A percentile compares a stretch with the other conserved stretches of the same genome.
These are phyloP conservation scores for Termitomyces sp. DNA, from an alignment of 768 basidiomycete species.

Conservation along the genomic window DNA sequence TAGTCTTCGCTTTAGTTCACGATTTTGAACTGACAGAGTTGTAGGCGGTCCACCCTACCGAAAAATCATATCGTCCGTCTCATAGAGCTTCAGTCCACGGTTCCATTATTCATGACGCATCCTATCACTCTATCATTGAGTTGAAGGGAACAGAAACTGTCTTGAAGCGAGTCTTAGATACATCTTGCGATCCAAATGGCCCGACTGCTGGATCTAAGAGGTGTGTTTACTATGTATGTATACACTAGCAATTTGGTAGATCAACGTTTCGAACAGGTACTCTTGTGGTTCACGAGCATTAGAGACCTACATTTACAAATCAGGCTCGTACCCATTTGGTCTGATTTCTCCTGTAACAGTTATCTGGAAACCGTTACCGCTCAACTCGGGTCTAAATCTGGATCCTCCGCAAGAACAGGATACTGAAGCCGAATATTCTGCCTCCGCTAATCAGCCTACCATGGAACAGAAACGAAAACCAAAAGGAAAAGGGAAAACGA, in stretches of 20 bases:
- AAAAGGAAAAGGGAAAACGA: slow-evolving; percentile 28
- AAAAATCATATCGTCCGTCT: slow-evolving; percentile 88
- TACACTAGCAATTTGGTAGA: neutral
- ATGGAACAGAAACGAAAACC: slow-evolving; percentile 13
- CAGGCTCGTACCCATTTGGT: slow-evolving; percentile 56
- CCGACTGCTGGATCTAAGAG: slow-evolving; percentile 54
- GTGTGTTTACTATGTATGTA: slow-evolving; percentile 26
- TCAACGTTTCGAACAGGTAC: slow-evolving; percentile 37
- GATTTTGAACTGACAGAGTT: neutral
- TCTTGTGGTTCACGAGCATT: slow-evolving; percentile 58
- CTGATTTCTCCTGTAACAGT: slow-evolving; percentile 68
- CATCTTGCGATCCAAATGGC: slow-evolving; percentile 61
- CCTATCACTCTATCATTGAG: slow-evolving; percentile 75
- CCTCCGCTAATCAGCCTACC: slow-evolving; percentile 3
- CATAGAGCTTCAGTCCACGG: slow-evolving; percentile 84
- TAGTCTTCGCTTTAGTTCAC: slow-evolving; percentile 10
- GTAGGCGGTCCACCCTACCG: slow-evolving; percentile 81
- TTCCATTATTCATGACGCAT: slow-evolving; percentile 86
- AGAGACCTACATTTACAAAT: slow-evolving; percentile 63
- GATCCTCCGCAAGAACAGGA: neutral
- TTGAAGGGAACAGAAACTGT: slow-evolving; percentile 57
- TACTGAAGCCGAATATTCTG: neutral
- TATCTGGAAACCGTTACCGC: slow-evolving; percentile 56
- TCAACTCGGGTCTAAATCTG: neutral
- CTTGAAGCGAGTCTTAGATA: slow-evolving; percentile 44